Percentiles rank a stretch among this genome's conserved stretches.
These are phyloP conservation scores for Ustilago nuda DNA, from an alignment of 1,284 basidiomycete species.

Conservation along the genomic window DNA sequence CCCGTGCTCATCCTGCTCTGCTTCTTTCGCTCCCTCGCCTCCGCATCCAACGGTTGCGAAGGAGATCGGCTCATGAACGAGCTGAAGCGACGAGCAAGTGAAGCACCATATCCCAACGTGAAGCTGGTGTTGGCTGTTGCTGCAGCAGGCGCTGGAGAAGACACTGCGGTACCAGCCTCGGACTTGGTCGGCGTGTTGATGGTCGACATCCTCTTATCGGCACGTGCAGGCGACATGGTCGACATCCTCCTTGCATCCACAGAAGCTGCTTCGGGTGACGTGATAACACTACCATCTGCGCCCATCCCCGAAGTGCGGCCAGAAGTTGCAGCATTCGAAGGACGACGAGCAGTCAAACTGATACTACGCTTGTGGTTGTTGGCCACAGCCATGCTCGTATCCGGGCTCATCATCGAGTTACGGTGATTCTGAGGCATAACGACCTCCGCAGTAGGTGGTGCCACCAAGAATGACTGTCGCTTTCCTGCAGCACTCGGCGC, in stretches of 20 bases:
- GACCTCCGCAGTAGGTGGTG: constrained; percentile 12
- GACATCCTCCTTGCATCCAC: constrained; percentile 26
- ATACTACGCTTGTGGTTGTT: constrained; percentile 57
- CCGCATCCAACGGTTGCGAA: constrained; percentile 52
- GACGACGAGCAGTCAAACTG: constrained; percentile 49
- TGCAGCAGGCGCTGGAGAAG: constrained; percentile 26
- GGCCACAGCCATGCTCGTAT: constrained; percentile 34
- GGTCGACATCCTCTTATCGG: constrained; percentile 20
- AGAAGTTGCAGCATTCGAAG: constrained; percentile 12
- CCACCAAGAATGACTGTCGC: constrained; percentile 27
- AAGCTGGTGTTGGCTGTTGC: constrained; percentile 34
- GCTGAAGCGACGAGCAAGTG: constrained; percentile 60
- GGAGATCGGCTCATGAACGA: constrained; percentile 60
- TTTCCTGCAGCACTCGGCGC: constrained; percentile 25
- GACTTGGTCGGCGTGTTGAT: constrained; percentile 25
- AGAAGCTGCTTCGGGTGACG: constrained; percentile 11
- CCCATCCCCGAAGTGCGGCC: constrained; percentile 13
- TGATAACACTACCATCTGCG: constrained; percentile 5
- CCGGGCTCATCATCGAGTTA: constrained; percentile 48
- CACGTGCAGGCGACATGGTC: constrained; percentile 28
- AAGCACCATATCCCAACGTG: constrained; percentile 47
- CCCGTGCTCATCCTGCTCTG: constrained; percentile 60
- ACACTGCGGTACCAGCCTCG: constrained; percentile 13
- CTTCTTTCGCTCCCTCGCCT: constrained; percentile 55
- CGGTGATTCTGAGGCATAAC: constrained; percentile 23